Evolutionary conservation across 1,284 basidiomycete species (phyloP), one percentile per base, ranked within the genome.

Genomic region (Tilletia indica): DNA sequence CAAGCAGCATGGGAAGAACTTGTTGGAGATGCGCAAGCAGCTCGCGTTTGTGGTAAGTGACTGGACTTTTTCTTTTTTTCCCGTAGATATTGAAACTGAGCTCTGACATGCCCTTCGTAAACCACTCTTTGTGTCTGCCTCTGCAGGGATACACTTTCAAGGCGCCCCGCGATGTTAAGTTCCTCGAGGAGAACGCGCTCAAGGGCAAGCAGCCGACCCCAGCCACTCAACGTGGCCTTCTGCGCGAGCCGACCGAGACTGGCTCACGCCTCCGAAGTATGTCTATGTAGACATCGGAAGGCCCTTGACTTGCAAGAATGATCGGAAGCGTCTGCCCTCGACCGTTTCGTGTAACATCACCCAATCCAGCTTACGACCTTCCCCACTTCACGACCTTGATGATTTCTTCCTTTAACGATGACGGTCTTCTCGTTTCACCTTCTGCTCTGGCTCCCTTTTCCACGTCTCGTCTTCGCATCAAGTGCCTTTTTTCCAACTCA

Each of bases 11-110:
- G 94, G 95, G 36, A 88, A 89, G 73, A 89, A 93, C 82, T 90
- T 97, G 73, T 87, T 97, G 78, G 90, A 93, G 81, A 91, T 95
- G 77, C 90, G 95, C 79, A 97, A 98, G 86, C 90, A 91, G 75
- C 88, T 93, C 70, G 93, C 93, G 9, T 94, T 94, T 85, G 92
- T 91, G 69, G 92, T 72, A 67, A 72, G 71, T 54, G 8, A 68
- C 9, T 47, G 25, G 25, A 31, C 25, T 36, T 21, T 31, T 61
- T 42, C 25, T n/a, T 21, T 11, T 11, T 49, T 36, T 38, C 69
- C 34, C 42, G 11, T 12, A 19, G 3, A 25, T 19, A 36, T 16
- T 19, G 54, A 68, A 49, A 19, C 11, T 31, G 31, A 42, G 48
- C 39, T 58, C 51, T 54, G 51, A 54, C 16, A 54, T n/a, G 4